These are phyloP conservation scores for Pythium phragmiticola DNA, from an alignment of 352 stramenopile species.

Conservation along the genomic window DNA sequence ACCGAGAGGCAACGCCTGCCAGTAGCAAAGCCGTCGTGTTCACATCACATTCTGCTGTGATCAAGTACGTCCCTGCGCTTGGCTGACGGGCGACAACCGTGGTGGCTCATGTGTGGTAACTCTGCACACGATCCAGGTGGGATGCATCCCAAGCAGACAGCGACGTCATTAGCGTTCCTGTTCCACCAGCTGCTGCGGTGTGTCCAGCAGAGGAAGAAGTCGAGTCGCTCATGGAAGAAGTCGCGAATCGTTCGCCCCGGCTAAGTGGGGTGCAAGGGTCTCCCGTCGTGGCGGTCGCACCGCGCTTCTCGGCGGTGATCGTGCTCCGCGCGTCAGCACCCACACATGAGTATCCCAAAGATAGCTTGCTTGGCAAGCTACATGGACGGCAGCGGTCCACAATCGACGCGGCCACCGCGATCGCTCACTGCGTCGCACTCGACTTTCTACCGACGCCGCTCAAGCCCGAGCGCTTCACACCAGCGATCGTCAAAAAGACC, in stretches of 20 bases:
- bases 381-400: conserved; percentile 22
- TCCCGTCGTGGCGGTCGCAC: neutral
- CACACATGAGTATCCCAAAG: neutral
- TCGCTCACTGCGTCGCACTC: conserved; percentile 51
- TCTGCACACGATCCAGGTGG: neutral
- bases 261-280: neutral
- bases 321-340: conserved; percentile 2
- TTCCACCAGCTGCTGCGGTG: conserved; percentile 1
- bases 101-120: neutral
- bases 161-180: neutral
- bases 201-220: conserved; percentile 16
- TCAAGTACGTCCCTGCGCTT: conserved; percentile 2
- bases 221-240: conserved; percentile 24
- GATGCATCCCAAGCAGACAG: neutral
- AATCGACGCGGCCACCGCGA: neutral
- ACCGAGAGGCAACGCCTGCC: too few relatives aligned
- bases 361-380: conserved; percentile 3
- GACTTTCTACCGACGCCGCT: conserved; percentile 58
- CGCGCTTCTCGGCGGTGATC: conserved; percentile 23
- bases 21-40: neutral
- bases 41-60: conserved; percentile 1
- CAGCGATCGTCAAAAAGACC: conserved; percentile 48
- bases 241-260: conserved; percentile 10
- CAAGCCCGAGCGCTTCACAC: conserved; percentile 29
- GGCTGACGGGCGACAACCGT: neutral